These are phyloP conservation scores for Saksenaea oblongispora DNA, from an alignment of 371 early-diverging fungal species.

Conservation along the genomic window DNA sequence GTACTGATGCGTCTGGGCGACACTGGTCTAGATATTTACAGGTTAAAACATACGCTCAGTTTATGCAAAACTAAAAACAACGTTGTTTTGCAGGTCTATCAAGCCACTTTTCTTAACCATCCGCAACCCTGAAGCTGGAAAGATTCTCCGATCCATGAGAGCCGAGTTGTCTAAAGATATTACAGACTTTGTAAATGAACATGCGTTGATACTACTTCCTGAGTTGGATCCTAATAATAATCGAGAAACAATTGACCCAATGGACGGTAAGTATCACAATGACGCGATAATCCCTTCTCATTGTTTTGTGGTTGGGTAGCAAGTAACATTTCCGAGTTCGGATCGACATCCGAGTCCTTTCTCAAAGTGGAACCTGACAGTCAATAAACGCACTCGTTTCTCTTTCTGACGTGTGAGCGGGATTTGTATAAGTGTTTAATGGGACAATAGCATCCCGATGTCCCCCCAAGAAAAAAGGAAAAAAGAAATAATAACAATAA, in stretches of 20 bases:
- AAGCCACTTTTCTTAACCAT: slow-evolving; percentile 83
- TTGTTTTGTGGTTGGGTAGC: too few relatives aligned
- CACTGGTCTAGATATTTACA: slow-evolving; percentile 83
- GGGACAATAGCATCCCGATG: too few relatives aligned
- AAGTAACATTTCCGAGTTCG: too few relatives aligned
- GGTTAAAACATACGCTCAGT: slow-evolving; percentile 29
- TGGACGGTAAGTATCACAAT: neutral
- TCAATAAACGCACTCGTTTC: neutral
- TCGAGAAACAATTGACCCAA: neutral
- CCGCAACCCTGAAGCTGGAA: slow-evolving; percentile 44
- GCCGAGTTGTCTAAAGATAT: slow-evolving; percentile 34
- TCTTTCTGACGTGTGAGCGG: too few relatives aligned
- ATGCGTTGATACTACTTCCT: slow-evolving; percentile 13
- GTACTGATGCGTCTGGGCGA: slow-evolving; percentile 84
- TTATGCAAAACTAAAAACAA: neutral
- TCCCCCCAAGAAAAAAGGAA: too few relatives aligned
- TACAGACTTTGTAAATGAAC: slow-evolving; percentile 25
- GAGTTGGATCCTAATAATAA: slow-evolving; percentile 1
- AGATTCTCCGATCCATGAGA: slow-evolving; percentile 33
- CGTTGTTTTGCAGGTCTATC: slow-evolving; percentile 60
- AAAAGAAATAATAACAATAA: too few relatives aligned
- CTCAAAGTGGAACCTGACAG: neutral
- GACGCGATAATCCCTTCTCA: too few relatives aligned
- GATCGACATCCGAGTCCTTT: neutral
- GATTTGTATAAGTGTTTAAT: too few relatives aligned